Evolutionary conservation across 169 alveolate species (phyloP), one percentile per base, ranked within the genome.

Genomic region (Cryptosporidium felis): DNA sequence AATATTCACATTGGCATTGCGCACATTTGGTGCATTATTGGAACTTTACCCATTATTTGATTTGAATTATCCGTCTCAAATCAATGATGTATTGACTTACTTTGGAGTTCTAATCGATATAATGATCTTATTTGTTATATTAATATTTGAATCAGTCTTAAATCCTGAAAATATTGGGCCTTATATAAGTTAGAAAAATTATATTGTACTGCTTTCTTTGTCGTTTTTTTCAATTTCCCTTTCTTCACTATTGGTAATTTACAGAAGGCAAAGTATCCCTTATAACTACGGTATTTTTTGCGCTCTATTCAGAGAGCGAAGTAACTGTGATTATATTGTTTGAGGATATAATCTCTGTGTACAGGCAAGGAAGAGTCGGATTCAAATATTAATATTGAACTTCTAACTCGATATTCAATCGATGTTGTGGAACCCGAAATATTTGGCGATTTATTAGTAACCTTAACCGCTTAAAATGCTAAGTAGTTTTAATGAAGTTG

Each of bases 381-480:
- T 23, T 63, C 16, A 63, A 5, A 63, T 18, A 6, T 26, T 23
- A 8, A 59, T 18, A 59, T 59, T 18, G 14, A 18, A 23, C 30
- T 59, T 26, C 30, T 44, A 0, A 8, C 14, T 9, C 26, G 10
- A 5, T 16, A n/a, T 44, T 63, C 6, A 38, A 32, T 4, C 23
- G 38, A 49, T 38, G 53, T 60, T 30, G 34, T 60, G 67, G 53
- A 14, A 18, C 3, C 32, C 30, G 10, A n/a, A 28, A 56, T 10
- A 56, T 21, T 56, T 56, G 63, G 12, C 63, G 23, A 56, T 56
- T 26, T 56, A n/a, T 56, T 30, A n/a, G n/a, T n/a, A n/a, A n/a
- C n/a, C n/a, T n/a, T n/a, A n/a, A n/a, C n/a, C n/a, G n/a, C n/a
- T n/a, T n/a, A n/a, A n/a, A n/a, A n/a, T n/a, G n/a, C n/a, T n/a